Evolutionary conservation across 208 protist genomes (phyloP), one percentile per base, ranked within the genome.

Genomic region (Leishmania mexicana): DNA sequence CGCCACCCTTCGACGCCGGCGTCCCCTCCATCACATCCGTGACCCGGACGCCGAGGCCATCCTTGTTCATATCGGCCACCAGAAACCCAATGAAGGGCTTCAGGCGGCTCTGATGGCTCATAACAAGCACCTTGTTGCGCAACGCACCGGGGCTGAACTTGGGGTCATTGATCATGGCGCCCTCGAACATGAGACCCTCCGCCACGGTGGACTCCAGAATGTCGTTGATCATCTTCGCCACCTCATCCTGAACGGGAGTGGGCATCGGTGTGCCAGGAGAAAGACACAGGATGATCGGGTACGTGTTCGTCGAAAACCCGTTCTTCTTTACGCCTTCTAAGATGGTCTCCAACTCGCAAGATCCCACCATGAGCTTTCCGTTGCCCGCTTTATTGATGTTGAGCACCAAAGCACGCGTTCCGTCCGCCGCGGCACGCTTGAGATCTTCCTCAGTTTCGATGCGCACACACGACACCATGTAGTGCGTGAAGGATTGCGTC

Each of bases 121-220:
- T 89, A 64, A 97, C 79, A 68, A 97, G 91, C 51, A 97, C 92
- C 78, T 93, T 93, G 72, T 95, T 95, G 73, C 92, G 88, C 70
- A 96, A 85, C 21, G 94, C 92, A 54, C 91, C 91, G 54, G 94
- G 94, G 83, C 89, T 96, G 81, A 97, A 97, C 83, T 96, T 96
- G 15, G 94, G 94, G 85, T 97, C 93, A 83, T 86, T 96, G 79
- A 96, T 94, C 77, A 93, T 89, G 64, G 93, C 90, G 24, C 94
- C 94, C 58, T 97, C 93, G 80, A 97, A 96, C 93, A 97, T 96
- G 81, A 96, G 87, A 1, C 94, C 94, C 71, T 95, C 94, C 75
- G 90, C 94, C 21, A 97, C 85, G 71, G 91, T 72, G 5, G 85
- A 62, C 38, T 88, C 90, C 71, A 97, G 86, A 1, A 74, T 79